Evolutionary conservation across 306 rosid genomes (phyloP).

Genomic region (Malus asiatica): DNA sequence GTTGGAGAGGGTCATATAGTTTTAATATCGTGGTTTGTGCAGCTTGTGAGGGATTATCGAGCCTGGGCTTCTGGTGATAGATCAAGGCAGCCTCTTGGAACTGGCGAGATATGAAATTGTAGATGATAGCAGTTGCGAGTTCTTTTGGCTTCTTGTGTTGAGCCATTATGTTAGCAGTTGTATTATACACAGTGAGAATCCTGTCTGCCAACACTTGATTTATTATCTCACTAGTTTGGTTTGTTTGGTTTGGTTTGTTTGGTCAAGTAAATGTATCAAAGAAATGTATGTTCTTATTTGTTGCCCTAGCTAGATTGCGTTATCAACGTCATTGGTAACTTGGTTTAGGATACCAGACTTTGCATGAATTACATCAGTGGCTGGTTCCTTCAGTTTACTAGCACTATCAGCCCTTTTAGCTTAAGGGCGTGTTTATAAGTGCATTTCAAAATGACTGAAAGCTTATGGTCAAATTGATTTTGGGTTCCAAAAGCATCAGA

Average conservation of each 20-base stretch:
- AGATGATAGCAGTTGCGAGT: conserved; percentile 4
- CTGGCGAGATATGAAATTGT: conserved; percentile 49
- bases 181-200: not conserved
- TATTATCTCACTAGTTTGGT: not conserved
- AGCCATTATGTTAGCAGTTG: not conserved
- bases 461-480: no score
- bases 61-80: conserved; percentile 86
- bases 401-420: no score
- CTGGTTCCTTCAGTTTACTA: no score
- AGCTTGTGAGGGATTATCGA: conserved; percentile 91
- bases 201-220: not conserved
- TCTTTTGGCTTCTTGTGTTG: conserved; percentile 7
- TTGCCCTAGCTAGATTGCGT: not conserved
- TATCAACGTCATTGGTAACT: not conserved
- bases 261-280: not conserved
- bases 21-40: conserved; percentile 13
- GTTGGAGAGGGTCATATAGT: not conserved
- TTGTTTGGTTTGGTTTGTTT: not conserved
- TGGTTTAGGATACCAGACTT: no score
- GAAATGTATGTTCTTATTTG: not conserved
- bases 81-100: conserved; percentile 79
- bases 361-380: no score
- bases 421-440: no score
- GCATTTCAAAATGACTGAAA: no score
- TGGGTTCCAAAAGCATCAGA: no score